phyloP scores from a whole-genome alignment of 208 protist genomes.

The Leptomonas pyrrhocoris region DNA sequence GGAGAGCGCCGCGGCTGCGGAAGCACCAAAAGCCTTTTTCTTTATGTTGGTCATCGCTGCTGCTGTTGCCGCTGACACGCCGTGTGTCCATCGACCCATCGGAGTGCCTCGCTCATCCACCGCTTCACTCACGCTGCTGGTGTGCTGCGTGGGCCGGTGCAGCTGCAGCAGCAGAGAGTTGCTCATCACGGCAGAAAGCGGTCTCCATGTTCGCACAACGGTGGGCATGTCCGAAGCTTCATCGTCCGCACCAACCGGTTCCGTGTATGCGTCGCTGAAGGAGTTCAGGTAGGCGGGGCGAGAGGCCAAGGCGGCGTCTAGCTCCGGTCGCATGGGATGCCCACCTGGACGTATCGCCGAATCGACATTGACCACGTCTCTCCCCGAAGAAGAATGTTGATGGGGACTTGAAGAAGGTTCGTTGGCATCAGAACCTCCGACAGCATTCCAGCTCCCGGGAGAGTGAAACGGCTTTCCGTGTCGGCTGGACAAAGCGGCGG shows the following conservation, averaged over 20 bases:
- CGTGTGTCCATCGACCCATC: not conserved
- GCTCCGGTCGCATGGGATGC: not conserved
- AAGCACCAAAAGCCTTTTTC: too few species aligned
- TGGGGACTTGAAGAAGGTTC: too few species aligned
- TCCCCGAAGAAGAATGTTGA: too few species aligned
- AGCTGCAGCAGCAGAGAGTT: not conserved
- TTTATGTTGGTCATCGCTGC: not conserved
- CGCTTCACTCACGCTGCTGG: not conserved
- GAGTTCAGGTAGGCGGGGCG: not conserved
- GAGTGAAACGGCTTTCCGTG: not conserved
- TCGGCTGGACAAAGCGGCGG: not conserved
- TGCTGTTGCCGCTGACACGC: not conserved
- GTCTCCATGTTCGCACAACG: slow-evolving; percentile 15
- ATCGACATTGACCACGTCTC: too few species aligned
- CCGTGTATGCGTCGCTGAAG: not conserved
- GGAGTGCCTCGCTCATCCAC: not conserved
- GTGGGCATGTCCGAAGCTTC: not conserved
- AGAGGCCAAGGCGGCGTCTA: slow-evolving; percentile 9
- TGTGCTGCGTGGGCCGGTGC: not conserved
- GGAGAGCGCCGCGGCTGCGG: slow-evolving; percentile 5
- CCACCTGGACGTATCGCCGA: not conserved
- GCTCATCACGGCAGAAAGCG: slow-evolving; percentile 8
- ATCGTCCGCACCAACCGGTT: not conserved
- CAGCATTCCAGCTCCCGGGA: not conserved
- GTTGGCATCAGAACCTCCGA: too few species aligned